A percentile compares a stretch with the other conserved stretches of the same genome.
Evolutionary conservation across 108 stramenopile genomes (phyloP).

Genomic region (Cyclotella atomus): DNA sequence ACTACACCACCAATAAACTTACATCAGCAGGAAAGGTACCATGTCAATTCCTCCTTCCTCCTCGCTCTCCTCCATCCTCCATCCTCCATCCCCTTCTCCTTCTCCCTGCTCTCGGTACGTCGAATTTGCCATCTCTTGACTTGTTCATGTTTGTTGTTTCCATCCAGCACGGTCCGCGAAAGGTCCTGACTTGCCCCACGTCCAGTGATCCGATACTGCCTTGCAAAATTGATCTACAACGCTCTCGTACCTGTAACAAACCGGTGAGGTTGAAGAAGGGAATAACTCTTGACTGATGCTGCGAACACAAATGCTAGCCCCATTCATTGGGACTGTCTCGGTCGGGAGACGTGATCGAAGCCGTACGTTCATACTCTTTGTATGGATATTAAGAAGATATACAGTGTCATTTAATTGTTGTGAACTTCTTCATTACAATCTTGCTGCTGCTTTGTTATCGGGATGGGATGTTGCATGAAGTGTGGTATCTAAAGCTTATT

Average conservation of each 20-base stretch:
- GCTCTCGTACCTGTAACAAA: background rate
- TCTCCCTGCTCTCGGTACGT: background rate
- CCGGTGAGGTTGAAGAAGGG: constrained; percentile 10
- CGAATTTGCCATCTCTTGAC: background rate
- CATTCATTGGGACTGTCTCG: constrained; percentile 53
- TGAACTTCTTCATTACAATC: constrained; percentile 18
- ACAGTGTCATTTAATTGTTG: constrained; percentile 14
- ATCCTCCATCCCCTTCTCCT: background rate
- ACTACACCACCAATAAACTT: too few relatives aligned
- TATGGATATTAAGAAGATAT: constrained; percentile 9
- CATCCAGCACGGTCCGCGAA: constrained; percentile 49
- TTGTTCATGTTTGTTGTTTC: background rate
- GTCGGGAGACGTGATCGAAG: constrained; percentile 56
- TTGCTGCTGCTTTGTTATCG: constrained; percentile 8
- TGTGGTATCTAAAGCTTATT: constrained; percentile 49
- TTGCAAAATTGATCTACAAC: constrained; percentile 36
- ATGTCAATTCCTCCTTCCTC: too few relatives aligned
- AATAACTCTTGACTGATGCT: constrained; percentile 2
- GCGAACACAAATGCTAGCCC: constrained; percentile 56
- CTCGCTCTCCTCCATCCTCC: too few relatives aligned
- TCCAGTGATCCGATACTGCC: constrained; percentile 59
- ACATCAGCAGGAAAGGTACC: too few relatives aligned
- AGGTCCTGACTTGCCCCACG: constrained; percentile 49
- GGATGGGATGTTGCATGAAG: constrained; percentile 19
- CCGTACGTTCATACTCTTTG: constrained; percentile 13